Percentiles rank a stretch among this genome's conserved stretches.
Conservation (phyloP, 345 rosid genomes). For the Moricandia arvensis region DNA sequence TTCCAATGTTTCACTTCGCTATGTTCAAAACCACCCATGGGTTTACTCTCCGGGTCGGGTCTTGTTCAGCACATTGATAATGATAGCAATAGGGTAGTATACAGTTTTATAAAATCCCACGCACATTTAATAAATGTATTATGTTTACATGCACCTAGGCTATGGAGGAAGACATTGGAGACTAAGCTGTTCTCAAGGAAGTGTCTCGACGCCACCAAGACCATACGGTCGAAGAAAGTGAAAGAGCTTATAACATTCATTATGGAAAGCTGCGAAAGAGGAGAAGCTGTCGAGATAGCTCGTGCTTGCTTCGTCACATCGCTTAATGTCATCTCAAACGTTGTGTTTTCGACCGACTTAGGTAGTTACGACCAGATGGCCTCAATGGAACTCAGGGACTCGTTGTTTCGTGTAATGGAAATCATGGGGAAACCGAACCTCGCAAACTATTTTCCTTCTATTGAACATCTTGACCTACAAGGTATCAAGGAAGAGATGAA, state of each 20-base stretch:
- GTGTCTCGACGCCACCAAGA: not conserved
- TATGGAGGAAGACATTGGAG: slow-evolving; percentile 20
- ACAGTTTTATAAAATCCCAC: not conserved
- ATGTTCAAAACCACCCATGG: no score
- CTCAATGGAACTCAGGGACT: slow-evolving; percentile 38
- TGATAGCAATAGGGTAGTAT: not conserved
- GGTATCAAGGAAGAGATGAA: slow-evolving; percentile 33
- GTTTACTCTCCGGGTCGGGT: not conserved
- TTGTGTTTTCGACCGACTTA: slow-evolving; percentile 45
- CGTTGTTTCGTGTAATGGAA: slow-evolving; percentile 32
- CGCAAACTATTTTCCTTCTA: slow-evolving; percentile 47
- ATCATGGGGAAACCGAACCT: slow-evolving; percentile 47
- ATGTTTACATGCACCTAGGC: not conserved
- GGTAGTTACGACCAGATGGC: slow-evolving; percentile 22
- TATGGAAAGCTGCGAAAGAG: slow-evolving; percentile 5
- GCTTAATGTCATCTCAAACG: slow-evolving; percentile 42
- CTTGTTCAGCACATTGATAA: not conserved
- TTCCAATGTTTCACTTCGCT: no score
- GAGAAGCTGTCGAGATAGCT: slow-evolving; percentile 40
- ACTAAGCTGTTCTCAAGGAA: slow-evolving; percentile 15
- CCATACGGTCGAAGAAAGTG: slow-evolving; percentile 24
- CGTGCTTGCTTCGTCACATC: slow-evolving; percentile 42
- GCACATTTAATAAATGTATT: not conserved
- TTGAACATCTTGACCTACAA: slow-evolving; percentile 45
- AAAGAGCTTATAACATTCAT: slow-evolving; percentile 34